Evolutionary conservation across 495 filamentous ascomycete species (phyloP), one percentile per base, ranked within the genome.

Genomic region (Echria macrotheca): DNA sequence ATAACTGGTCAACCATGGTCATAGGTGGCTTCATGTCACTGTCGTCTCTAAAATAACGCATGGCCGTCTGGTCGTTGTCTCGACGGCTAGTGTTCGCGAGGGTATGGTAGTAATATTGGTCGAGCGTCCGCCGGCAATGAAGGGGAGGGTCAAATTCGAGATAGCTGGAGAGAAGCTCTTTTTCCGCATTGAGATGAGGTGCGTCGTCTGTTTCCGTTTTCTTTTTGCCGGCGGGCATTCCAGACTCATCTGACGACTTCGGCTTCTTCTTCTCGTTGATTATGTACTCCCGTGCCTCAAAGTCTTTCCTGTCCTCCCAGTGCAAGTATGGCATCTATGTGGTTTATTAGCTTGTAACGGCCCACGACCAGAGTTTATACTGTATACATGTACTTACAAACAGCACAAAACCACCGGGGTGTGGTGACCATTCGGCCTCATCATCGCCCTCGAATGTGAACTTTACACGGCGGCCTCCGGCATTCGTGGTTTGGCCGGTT

Each of bases 1-100:
- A 38, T 8, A 38, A 17, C 15, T 38, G 36, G 36, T 38, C 36
- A 17, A 38, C 36, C 36, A 38, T 38, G 36, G 36, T 38, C 36
- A 38, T 14, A 8, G 19, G 9, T 17, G 12, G 36, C 36, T 38
- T 18, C 12, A 38, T 12, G 12, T 4, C 12, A 12, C 9, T 38
- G 9, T 38, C 36, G 17, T 15, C 17, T 17, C 9, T 17, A 38
- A 38, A 38, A 17, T 38, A 38, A 8, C 36, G 11, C 12, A 38
- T 14, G 17, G n/a, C 14, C 14, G 36, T 38, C 36, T 38, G 36
- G 17, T 38, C 36, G 9, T 14, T 19, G 19, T 38, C 36, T 19
- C 36, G 12, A 2, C 8, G 8, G 12, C 8, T 19, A 12, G 36
- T 38, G 36, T 38, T 17, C 14, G 17, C n/a, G 3, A 38, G 36